Conservation (phyloP, 441 rosid genomes). For the Adansonia grandidieri region DNA sequence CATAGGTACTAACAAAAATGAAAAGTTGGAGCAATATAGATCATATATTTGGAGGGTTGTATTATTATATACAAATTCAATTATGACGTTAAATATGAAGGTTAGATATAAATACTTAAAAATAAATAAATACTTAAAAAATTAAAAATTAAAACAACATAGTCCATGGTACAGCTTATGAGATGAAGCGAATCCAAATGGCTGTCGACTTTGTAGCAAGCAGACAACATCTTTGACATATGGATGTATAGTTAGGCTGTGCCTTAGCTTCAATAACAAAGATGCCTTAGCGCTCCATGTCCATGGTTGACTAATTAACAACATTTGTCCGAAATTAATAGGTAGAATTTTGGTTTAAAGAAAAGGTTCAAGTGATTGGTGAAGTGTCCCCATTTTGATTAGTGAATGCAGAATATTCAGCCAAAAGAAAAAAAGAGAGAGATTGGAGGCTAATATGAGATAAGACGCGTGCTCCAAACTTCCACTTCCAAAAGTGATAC, state of each 20-base stretch:
- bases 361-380: conserved; percentile 1
- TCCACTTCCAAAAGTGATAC: neutral
- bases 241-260: neutral
- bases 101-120: too few relatives aligned
- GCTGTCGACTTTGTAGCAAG: neutral
- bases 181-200: neutral
- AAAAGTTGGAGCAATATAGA: too few relatives aligned
- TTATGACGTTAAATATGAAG: too few relatives aligned
- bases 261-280: neutral
- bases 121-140: too few relatives aligned
- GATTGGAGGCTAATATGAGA: neutral
- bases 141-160: too few relatives aligned
- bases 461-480: neutral
- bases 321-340: neutral
- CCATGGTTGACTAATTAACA: neutral
- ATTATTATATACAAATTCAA: too few relatives aligned
- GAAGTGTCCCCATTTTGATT: neutral
- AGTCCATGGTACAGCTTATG: too few relatives aligned
- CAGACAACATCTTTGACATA: neutral
- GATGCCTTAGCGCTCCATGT: neutral
- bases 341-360: neutral
- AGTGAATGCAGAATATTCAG: neutral
- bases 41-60: too few relatives aligned
- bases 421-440: neutral
- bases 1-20: too few relatives aligned